Evolutionary conservation across 257 asterid genomes (phyloP).

Genomic region (Solanum boliviense): DNA sequence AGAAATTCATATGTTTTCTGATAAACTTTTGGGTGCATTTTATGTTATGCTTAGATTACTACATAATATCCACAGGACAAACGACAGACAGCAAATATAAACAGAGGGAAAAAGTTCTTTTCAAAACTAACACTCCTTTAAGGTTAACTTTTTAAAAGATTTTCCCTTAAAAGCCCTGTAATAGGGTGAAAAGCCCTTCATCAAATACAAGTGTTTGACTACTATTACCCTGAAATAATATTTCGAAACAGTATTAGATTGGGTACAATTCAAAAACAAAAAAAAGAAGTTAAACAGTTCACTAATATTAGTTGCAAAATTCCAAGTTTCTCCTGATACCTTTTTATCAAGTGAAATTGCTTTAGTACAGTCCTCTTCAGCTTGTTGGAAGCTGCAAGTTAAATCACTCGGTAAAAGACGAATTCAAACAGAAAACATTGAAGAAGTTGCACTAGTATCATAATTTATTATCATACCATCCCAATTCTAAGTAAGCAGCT

Average conservation of each 20-base stretch:
- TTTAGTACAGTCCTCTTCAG: slow-evolving; percentile 75
- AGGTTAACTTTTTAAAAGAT: background rate
- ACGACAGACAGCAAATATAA: background rate
- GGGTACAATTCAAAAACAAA: background rate
- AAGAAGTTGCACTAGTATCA: background rate
- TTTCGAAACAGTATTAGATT: background rate
- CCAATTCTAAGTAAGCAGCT: slow-evolving; percentile 92
- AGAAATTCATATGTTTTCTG: background rate
- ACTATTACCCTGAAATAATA: background rate
- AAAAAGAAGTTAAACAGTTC: background rate
- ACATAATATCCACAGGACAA: background rate
- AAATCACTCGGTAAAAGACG: background rate
- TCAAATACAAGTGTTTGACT: background rate
- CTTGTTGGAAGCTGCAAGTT: slow-evolving; percentile 71
- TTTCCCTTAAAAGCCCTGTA: background rate
- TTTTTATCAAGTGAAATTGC: slow-evolving; percentile 83
- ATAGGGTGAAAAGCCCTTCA: background rate
- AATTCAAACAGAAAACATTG: background rate
- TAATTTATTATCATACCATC: slow-evolving; percentile 43
- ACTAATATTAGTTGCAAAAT: background rate
- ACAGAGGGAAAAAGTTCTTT: background rate
- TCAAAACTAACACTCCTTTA: background rate
- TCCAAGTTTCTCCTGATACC: slow-evolving; percentile 29
- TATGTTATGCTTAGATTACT: background rate
- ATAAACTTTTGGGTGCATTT: background rate